phyloP scores from a whole-genome alignment of 2,329 filamentous ascomycete species.

The Colletotrichum navitas region DNA sequence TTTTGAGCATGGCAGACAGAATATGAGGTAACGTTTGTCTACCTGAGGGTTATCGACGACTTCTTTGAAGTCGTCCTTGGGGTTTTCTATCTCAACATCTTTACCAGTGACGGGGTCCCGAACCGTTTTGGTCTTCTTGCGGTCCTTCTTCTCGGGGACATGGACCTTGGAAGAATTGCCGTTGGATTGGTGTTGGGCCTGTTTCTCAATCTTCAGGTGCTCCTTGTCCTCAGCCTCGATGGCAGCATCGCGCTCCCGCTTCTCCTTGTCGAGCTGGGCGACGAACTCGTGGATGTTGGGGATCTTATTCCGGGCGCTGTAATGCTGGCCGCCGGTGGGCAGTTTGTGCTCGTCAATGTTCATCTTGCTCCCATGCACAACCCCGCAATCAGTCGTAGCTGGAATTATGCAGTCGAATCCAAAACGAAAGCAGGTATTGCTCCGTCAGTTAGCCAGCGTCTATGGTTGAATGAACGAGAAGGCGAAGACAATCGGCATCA shows the following conservation, averaged over 20 bases:
- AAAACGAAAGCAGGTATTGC: neutral
- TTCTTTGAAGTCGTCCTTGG: conserved; percentile 76
- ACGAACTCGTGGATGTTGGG: conserved; percentile 91
- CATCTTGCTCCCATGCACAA: conserved; percentile 48
- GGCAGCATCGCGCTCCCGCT: conserved; percentile 78
- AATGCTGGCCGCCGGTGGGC: conserved; percentile 73
- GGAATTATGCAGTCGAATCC: neutral
- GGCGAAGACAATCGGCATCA: conserved; percentile 26
- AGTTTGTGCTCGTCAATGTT: conserved; percentile 55
- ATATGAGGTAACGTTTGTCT: conserved; percentile 43
- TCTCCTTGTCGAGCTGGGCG: conserved; percentile 81
- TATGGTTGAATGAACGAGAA: conserved; percentile 16
- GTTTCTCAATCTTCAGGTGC: conserved; percentile 48
- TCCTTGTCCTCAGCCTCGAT: conserved; percentile 71
- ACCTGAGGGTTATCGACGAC: conserved; percentile 79
- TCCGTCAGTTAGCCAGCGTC: conserved; percentile 1
- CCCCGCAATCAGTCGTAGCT: conserved; percentile 22
- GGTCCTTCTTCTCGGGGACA: conserved; percentile 49
- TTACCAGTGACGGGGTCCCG: conserved; percentile 91
- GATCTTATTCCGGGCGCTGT: conserved; percentile 85
- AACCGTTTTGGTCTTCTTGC: conserved; percentile 74
- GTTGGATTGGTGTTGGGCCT: neutral
- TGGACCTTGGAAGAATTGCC: conserved; percentile 59
- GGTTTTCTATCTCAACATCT: conserved; percentile 87
- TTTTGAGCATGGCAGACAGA: neutral